These are phyloP conservation scores for Akanthomyces uredinophilus DNA, from an alignment of 2,329 filamentous ascomycete species.

Conservation along the genomic window DNA sequence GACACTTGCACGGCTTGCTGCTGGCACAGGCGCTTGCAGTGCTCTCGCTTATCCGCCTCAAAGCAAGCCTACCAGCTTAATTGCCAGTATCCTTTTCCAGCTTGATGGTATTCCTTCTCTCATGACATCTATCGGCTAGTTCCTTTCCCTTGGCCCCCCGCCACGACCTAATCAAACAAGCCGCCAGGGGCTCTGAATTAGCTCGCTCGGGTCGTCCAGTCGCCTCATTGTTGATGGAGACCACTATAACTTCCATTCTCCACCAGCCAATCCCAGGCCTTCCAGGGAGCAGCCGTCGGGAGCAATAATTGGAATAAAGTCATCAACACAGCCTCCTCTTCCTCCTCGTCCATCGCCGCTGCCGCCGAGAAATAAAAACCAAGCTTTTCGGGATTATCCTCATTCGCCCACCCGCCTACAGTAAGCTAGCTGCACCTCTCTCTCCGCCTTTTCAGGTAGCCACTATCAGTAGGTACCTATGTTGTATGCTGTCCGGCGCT, in stretches of 20 bases:
- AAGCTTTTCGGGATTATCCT: background rate
- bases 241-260: background rate
- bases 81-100: no score
- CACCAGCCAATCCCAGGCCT: background rate
- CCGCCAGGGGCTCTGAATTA: background rate
- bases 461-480: no score
- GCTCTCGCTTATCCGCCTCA: no score
- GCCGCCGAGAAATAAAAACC: background rate
- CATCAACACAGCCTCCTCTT: background rate
- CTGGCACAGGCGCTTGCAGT: no score
- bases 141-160: background rate
- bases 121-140: background rate
- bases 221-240: background rate
- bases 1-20: no score
- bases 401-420: background rate
- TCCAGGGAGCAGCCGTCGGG: background rate
- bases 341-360: no score
- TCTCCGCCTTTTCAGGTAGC: background rate
- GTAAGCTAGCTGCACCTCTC: background rate
- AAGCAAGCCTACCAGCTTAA: no score
- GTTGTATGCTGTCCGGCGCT: background rate
- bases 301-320: no score
- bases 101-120: no score
- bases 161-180: conserved; percentile 1
- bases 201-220: background rate